Conservation (phyloP, 305 asterid genomes). For the Fraxinus xanthoxyloides region DNA sequence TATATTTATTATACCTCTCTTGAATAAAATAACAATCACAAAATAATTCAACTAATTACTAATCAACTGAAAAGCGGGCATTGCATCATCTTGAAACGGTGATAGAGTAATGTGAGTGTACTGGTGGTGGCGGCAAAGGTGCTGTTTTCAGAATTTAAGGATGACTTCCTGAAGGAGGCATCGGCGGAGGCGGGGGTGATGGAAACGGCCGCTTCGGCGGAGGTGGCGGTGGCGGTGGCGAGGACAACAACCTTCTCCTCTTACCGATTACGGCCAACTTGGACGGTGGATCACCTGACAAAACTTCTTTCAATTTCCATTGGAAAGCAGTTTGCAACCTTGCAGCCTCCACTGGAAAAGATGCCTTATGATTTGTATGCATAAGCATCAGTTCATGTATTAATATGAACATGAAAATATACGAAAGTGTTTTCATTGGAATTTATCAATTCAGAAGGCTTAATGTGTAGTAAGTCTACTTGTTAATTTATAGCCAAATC, state of each 20-base stretch:
- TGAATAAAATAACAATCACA: too few relatives aligned
- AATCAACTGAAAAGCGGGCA: not conserved
- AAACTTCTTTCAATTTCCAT: not conserved
- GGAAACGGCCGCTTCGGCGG: too few relatives aligned
- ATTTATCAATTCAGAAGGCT: not conserved
- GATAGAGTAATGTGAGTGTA: not conserved
- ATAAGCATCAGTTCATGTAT: not conserved
- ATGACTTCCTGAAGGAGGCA: not conserved
- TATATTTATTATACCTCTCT: too few relatives aligned
- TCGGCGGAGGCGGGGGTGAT: too few relatives aligned
- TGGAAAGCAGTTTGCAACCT: not conserved
- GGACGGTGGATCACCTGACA: not conserved
- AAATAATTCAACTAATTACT: too few relatives aligned
- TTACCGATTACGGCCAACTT: not conserved
- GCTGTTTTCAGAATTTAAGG: not conserved
- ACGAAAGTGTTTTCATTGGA: not conserved
- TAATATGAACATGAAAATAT: not conserved
- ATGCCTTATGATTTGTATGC: not conserved
- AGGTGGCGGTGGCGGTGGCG: too few relatives aligned
- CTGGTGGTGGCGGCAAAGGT: not conserved
- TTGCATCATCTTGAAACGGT: not conserved
- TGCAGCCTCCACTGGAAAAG: not conserved
- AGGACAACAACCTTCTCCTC: not conserved
- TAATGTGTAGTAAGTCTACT: not conserved
- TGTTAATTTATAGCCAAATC: not conserved